Base-by-base conservation (phyloP, 2,329 filamentous ascomycete species). In the Teratosphaeria viscida region DNA sequence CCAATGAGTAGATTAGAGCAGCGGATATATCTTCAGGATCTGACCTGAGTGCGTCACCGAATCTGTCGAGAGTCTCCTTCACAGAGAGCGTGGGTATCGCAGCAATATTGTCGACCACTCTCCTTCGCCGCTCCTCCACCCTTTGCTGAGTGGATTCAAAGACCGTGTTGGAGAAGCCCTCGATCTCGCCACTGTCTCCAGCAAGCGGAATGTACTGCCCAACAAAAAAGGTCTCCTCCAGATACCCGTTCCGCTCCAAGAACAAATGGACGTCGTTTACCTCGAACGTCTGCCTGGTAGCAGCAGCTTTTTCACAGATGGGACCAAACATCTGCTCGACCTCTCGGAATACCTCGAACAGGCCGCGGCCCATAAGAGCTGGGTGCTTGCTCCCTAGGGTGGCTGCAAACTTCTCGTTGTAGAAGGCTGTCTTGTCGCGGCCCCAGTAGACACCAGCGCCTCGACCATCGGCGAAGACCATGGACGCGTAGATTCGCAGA, bases 401-500 rank as follows among this genome's bases (percentile, higher is more conserved):
- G 27, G 70, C 62, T 5, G 71, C 64, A 27, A 74, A 75, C 0
- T 65, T 61, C 37, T 73, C 70, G 43, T 76, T 76, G 65, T 75
- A 75, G 26, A 76, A 56, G 63, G 73, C 71, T 23, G 66, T 68
- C 10, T 68, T 62, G 0, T 73, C 64, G 3, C 67, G 59, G 3
- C 73, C 72, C 71, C 63, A 69, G 53, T 63, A 66, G 12, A 70
- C 34, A 19, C 59, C 54, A 23, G 62, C 58, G 19, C 29, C 43
- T 39, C 65, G 57, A 37, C 57, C 60, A 55, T 67, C 65, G 19
- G 66, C 58, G 60, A 66, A 64, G 37, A 64, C 34, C 65, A 65
- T 64, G n/a, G 58, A 47, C 26, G 60, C 23, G 53, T 65, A 64
- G 19, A 59, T 53, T n/a, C 66, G 65, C 4, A 67, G 57, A 16